Conservation (phyloP, 192 early-diverging fungal genomes). For the Podila clonocystis region DNA sequence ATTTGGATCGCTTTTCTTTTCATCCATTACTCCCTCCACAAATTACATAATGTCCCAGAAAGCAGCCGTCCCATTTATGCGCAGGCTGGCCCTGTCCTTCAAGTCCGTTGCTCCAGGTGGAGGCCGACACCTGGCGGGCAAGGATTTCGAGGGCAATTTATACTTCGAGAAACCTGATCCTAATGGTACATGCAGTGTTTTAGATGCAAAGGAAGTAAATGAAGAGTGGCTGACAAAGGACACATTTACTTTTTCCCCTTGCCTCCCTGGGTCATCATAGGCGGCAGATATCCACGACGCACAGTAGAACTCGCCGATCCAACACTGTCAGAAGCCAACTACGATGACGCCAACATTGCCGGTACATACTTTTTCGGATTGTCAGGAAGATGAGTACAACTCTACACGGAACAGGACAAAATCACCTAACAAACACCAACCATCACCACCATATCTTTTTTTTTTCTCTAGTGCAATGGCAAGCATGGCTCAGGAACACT, state of each 20-base stretch:
- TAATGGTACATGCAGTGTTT: conserved; percentile 20
- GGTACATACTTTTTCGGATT: conserved; percentile 4
- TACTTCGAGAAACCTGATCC: conserved; percentile 52
- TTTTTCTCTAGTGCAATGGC: conserved; percentile 32
- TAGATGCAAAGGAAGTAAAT: background rate
- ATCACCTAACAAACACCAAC: too few species aligned
- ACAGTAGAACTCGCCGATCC: conserved; percentile 42
- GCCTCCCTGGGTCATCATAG: background rate
- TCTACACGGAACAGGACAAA: background rate
- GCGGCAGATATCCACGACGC: conserved; percentile 38
- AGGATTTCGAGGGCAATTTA: conserved; percentile 40
- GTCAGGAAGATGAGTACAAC: background rate
- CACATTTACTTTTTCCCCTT: background rate
- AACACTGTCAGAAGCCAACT: conserved; percentile 36
- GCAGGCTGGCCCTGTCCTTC: conserved; percentile 24
- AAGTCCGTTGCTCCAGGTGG: conserved; percentile 32
- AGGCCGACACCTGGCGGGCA: conserved; percentile 35
- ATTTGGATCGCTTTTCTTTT: background rate
- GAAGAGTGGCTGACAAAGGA: background rate
- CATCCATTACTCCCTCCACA: background rate
- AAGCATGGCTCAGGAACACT: conserved; percentile 50
- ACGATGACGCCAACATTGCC: conserved; percentile 46
- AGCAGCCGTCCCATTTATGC: conserved; percentile 24
- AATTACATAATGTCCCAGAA: background rate
- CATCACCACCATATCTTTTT: too few species aligned